Evolutionary conservation across 805 yeast species (phyloP).

Genomic region (Torulaspora franciscae): DNA sequence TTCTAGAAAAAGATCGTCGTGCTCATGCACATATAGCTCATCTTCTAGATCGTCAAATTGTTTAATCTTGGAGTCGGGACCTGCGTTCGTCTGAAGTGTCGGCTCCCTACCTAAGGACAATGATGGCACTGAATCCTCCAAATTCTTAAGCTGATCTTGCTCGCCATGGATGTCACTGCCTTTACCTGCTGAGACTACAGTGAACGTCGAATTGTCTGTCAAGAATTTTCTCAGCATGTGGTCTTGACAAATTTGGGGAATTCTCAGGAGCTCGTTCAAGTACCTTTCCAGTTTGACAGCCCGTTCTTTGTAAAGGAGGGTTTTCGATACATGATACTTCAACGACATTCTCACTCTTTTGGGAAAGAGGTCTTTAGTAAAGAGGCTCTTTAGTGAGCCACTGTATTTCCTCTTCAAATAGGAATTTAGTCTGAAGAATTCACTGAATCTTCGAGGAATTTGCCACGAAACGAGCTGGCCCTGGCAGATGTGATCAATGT

Average conservation of each 20-base stretch:
- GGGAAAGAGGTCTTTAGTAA: conserved; percentile 36
- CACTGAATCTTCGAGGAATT: conserved; percentile 84
- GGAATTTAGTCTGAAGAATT: conserved; percentile 67
- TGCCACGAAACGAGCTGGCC: conserved; percentile 73
- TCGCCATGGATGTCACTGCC: neutral
- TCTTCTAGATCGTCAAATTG: conserved; percentile 10
- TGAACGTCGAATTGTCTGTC: conserved; percentile 38
- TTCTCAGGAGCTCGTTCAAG: conserved; percentile 49
- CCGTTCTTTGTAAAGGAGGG: conserved; percentile 59
- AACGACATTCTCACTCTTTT: conserved; percentile 57
- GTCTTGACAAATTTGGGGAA: conserved; percentile 70
- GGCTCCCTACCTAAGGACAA: neutral
- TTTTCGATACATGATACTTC: conserved; percentile 54
- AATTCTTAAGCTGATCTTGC: conserved; percentile 1
- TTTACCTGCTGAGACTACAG: neutral
- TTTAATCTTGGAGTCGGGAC: conserved; percentile 5
- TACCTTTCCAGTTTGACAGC: conserved; percentile 58
- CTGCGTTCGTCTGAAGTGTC: conserved; percentile 3
- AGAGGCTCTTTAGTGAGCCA: conserved; percentile 51
- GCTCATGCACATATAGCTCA: conserved; percentile 14
- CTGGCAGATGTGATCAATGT: conserved; percentile 55
- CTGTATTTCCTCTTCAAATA: conserved; percentile 50
- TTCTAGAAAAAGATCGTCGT: conserved; percentile 1
- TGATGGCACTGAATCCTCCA: conserved; percentile 3
- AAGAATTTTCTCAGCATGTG: conserved; percentile 69